Percentiles rank a stretch among this genome's conserved stretches.
These are phyloP conservation scores for Tulasnella sp. DNA, from an alignment of 768 basidiomycete species.

Conservation along the genomic window DNA sequence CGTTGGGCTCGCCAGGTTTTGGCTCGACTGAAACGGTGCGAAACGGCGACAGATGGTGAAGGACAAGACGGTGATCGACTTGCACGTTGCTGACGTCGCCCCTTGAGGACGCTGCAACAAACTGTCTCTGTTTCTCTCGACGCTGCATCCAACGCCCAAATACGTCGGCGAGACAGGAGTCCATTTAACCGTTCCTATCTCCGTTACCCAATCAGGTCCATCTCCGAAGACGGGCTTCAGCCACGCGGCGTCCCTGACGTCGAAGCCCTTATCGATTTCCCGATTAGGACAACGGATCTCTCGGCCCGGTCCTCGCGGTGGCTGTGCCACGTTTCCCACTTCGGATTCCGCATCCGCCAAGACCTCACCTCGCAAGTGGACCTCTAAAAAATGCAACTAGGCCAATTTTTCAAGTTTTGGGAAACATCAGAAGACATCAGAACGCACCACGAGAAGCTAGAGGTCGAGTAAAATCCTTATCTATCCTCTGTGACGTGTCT, in stretches of 20 bases:
- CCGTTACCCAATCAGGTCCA: constrained; percentile 5
- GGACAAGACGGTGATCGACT: neutral
- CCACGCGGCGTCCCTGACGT: constrained; percentile 4
- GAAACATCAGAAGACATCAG: neutral
- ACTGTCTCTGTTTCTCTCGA: constrained; percentile 14
- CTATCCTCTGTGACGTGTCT: constrained; percentile 12
- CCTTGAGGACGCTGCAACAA: neutral
- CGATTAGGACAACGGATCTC: neutral
- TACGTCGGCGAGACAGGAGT: constrained; percentile 1
- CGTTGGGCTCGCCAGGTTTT: neutral
- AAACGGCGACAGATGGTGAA: neutral
- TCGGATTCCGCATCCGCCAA: neutral
- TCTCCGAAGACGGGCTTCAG: constrained; percentile 7
- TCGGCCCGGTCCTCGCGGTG: neutral
- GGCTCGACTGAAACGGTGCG: neutral
- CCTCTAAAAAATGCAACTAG: neutral
- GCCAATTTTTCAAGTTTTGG: neutral
- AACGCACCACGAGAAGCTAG: neutral
- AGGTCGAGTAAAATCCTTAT: constrained; percentile 10
- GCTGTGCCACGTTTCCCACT: neutral
- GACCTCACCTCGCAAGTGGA: neutral
- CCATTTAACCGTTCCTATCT: neutral
- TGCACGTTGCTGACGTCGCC: neutral
- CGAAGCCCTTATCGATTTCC: neutral
- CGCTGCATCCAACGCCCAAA: constrained; percentile 8